Percentiles rank a stretch among this genome's conserved stretches.
Evolutionary conservation across 2,329 filamentous ascomycete species (phyloP).

Genomic region (Neospermospora avenae): DNA sequence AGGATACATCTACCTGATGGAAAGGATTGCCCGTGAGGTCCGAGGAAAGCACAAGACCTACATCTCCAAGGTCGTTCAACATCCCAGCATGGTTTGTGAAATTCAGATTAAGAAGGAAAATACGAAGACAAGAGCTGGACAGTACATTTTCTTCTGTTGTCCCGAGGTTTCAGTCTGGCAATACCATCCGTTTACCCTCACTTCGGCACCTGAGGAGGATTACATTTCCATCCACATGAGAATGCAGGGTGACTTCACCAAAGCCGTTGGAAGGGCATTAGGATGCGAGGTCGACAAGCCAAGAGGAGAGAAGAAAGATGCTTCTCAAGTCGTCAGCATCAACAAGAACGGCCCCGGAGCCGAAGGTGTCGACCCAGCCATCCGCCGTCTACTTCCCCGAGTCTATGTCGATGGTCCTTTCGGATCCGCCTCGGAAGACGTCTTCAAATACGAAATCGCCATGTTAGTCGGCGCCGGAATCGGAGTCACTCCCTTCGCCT

Average conservation of each 20-base stretch:
- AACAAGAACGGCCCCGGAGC: slow-evolving; percentile 49
- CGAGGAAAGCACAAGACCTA: slow-evolving; percentile 80
- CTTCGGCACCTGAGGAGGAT: slow-evolving; percentile 83
- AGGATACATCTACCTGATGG: slow-evolving; percentile 75
- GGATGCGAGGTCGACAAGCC: slow-evolving; percentile 71
- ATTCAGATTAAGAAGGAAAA: slow-evolving; percentile 91
- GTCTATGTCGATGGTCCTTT: slow-evolving; percentile 85
- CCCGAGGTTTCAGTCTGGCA: slow-evolving; percentile 85
- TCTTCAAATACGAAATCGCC: slow-evolving; percentile 83
- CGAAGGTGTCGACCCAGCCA: slow-evolving; percentile 62
- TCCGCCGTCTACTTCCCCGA: slow-evolving; percentile 71
- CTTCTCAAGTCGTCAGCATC: slow-evolving; percentile 68
- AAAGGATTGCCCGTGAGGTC: slow-evolving; percentile 74
- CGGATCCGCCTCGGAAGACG: slow-evolving; percentile 80
- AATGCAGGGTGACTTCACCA: slow-evolving; percentile 79
- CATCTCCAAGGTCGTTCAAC: slow-evolving; percentile 85
- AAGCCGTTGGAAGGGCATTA: slow-evolving; percentile 62
- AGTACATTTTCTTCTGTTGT: slow-evolving; percentile 88
- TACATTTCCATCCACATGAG: slow-evolving; percentile 86
- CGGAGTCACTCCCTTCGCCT: slow-evolving; percentile 82
- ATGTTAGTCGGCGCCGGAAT: slow-evolving; percentile 80
- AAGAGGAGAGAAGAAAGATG: slow-evolving; percentile 44
- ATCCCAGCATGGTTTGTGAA: slow-evolving; percentile 84
- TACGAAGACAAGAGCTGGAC: slow-evolving; percentile 75
- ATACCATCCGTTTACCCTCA: slow-evolving; percentile 84